phyloP scores from a whole-genome alignment of 140 eudicot genomes.

The Anethum foeniculum region DNA sequence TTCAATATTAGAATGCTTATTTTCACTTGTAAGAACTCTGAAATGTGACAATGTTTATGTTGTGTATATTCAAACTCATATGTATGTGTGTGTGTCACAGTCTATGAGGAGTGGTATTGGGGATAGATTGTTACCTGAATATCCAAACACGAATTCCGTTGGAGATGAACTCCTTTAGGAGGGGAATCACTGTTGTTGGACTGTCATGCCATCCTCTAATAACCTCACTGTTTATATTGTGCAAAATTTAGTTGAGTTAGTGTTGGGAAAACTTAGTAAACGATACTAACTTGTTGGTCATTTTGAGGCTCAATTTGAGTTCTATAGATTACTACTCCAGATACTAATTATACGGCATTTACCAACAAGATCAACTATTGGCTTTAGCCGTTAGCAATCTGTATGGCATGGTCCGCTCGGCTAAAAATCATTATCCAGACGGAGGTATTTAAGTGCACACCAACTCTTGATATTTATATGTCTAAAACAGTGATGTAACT shows the following conservation, averaged over 20 bases:
- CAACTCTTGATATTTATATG: background rate
- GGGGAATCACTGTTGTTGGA: conserved; percentile 62
- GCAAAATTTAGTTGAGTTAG: background rate
- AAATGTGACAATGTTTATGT: background rate
- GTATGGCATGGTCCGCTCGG: background rate
- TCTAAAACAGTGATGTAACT: background rate
- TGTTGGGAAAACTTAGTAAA: background rate
- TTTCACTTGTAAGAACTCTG: background rate
- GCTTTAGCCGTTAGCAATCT: background rate
- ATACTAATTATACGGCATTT: background rate
- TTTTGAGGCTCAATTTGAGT: background rate
- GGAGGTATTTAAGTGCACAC: background rate
- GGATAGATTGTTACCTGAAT: conserved; percentile 50
- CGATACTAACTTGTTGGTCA: background rate
- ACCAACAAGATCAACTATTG: background rate
- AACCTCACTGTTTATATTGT: conserved; percentile 36
- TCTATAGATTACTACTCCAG: background rate
- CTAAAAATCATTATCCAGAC: background rate
- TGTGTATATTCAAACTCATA: background rate
- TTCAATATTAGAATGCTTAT: background rate
- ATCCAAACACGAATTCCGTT: conserved; percentile 73
- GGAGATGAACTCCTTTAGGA: conserved; percentile 56
- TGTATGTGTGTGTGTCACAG: background rate
- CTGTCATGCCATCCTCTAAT: conserved; percentile 62
- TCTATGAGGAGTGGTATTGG: background rate